phyloP scores from a whole-genome alignment of 768 basidiomycete genomes.

The Mycena maculata region DNA sequence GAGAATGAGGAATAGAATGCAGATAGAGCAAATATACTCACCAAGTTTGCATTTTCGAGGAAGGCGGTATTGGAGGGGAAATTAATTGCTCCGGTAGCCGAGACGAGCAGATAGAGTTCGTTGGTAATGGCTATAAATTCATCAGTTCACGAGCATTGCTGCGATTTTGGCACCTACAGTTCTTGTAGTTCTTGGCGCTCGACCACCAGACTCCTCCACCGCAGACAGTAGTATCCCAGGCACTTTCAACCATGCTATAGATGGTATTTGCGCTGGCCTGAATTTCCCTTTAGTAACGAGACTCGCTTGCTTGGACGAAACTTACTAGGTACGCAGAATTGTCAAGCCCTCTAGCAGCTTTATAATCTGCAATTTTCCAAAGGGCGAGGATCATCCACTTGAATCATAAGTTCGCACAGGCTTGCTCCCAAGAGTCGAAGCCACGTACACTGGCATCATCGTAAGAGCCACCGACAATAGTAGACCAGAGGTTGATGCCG shows the following conservation, averaged over 20 bases:
- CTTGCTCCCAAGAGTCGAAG: conserved; percentile 43
- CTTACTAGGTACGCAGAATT: conserved; percentile 45
- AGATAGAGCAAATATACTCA: conserved; percentile 27
- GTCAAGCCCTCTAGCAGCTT: conserved; percentile 52
- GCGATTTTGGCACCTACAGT: conserved; percentile 35
- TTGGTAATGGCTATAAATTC: conserved; percentile 60
- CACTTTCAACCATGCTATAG: conserved; percentile 60
- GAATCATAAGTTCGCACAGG: background rate
- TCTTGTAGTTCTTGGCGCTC: conserved; percentile 66
- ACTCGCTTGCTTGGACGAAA: conserved; percentile 11
- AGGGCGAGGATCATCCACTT: conserved; percentile 67
- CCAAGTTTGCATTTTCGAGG: conserved; percentile 62
- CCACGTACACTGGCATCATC: conserved; percentile 55
- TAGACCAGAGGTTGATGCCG: conserved; percentile 54
- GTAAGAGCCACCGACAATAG: conserved; percentile 58
- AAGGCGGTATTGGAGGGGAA: conserved; percentile 49
- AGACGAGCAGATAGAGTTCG: conserved; percentile 63
- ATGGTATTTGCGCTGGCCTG: conserved; percentile 59
- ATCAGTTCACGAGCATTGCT: background rate
- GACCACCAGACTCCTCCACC: conserved; percentile 77
- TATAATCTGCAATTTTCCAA: conserved; percentile 70
- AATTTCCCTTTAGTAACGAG: background rate
- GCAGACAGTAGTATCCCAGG: conserved; percentile 60
- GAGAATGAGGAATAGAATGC: background rate
- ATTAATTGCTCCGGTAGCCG: conserved; percentile 59